Evolutionary conservation across 2,329 filamentous ascomycete species (phyloP).

Genomic region (Talaromyces sp.): DNA sequence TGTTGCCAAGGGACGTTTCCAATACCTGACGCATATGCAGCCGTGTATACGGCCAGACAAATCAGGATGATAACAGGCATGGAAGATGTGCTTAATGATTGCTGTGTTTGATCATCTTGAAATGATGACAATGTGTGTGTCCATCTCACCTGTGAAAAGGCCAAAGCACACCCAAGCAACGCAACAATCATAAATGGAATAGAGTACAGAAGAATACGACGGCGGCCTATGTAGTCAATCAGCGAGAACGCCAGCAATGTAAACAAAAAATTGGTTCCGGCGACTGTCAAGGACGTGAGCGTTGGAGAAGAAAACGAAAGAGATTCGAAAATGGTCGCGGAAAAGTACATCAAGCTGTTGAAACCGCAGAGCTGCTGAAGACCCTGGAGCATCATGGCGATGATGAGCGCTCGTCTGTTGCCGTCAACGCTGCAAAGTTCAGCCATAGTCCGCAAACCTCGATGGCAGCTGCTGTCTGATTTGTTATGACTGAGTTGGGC

Average conservation of each 20-base stretch:
- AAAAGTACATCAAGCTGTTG: slow-evolving; percentile 91
- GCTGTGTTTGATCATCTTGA: slow-evolving; percentile 18
- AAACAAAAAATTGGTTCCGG: slow-evolving; percentile 76
- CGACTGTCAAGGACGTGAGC: slow-evolving; percentile 72
- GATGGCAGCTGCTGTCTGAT: slow-evolving; percentile 23
- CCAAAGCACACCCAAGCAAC: slow-evolving; percentile 63
- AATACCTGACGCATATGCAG: slow-evolving; percentile 77
- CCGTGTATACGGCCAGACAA: slow-evolving; percentile 77
- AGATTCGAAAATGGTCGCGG: slow-evolving; percentile 71
- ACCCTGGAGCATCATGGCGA: slow-evolving; percentile 81
- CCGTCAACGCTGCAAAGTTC: slow-evolving; percentile 41
- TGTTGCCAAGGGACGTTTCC: slow-evolving; percentile 97
- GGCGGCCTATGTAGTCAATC: slow-evolving; percentile 73
- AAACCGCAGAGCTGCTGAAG: slow-evolving; percentile 87
- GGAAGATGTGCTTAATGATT: slow-evolving; percentile 20
- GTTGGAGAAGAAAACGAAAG: slow-evolving; percentile 75
- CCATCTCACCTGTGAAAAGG: slow-evolving; percentile 63
- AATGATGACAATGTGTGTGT: slow-evolving; percentile 21
- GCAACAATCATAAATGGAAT: slow-evolving; percentile 78
- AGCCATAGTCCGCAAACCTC: slow-evolving; percentile 23
- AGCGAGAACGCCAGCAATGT: slow-evolving; percentile 68
- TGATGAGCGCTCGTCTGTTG: slow-evolving; percentile 64
- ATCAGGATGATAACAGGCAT: slow-evolving; percentile 57
- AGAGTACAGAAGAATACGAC: slow-evolving; percentile 73
- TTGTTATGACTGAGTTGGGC: slow-evolving; percentile 36